A percentile compares a stretch with the other conserved stretches of the same genome.
Conservation (phyloP, 2,329 filamentous ascomycete species). For the Fusarium mexicanum region DNA sequence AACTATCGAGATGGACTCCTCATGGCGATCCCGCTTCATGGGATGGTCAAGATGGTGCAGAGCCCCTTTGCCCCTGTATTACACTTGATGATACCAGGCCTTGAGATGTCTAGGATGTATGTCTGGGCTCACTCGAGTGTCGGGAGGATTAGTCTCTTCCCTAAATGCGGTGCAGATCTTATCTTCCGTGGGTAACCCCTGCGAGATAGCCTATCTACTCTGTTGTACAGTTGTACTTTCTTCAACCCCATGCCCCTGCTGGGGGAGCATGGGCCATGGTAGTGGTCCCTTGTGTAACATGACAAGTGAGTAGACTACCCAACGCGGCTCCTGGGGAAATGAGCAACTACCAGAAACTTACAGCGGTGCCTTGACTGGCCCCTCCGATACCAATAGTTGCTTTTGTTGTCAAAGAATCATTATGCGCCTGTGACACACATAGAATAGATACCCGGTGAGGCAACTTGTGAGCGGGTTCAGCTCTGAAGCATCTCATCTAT, state of each 20-base stretch:
- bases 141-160: not conserved
- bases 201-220: slow-evolving; percentile 1
- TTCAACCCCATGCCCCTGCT: not conserved
- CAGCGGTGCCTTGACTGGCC: not conserved
- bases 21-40: not conserved
- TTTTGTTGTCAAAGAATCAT: not conserved
- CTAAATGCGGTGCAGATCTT: not conserved
- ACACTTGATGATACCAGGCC: not conserved
- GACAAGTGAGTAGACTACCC: slow-evolving; percentile 9
- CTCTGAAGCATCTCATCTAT: not conserved
- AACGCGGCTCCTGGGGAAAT: not conserved
- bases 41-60: not conserved
- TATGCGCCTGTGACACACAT: not conserved
- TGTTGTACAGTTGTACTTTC: not conserved
- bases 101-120: not conserved
- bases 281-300: slow-evolving; percentile 11
- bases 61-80: not conserved
- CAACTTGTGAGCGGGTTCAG: not conserved
- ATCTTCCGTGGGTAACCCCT: not conserved
- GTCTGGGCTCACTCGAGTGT: not conserved
- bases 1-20: not conserved
- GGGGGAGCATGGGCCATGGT: not conserved
- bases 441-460: not conserved
- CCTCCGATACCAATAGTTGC: not conserved
- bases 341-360: not conserved